Evolutionary conservation across 2,329 filamentous ascomycete genomes (phyloP).

Genomic region (Fusarium sp.): DNA sequence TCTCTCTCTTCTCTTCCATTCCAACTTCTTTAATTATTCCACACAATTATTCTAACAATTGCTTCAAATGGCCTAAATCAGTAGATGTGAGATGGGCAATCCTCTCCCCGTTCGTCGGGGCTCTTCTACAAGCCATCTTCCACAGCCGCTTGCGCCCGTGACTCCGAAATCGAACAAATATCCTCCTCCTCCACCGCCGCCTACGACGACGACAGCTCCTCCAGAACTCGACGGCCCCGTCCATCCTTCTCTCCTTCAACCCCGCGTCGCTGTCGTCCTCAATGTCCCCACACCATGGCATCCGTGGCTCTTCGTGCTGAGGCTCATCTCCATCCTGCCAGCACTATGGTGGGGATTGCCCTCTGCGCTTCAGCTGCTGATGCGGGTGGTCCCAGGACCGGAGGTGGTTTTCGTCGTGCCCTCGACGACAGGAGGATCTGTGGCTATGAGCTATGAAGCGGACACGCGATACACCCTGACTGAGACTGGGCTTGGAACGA

Average conservation of each 20-base stretch:
- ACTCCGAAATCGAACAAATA: constrained; percentile 24
- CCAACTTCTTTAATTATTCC: neutral
- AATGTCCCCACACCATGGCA: constrained; percentile 81
- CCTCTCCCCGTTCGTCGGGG: constrained; percentile 45
- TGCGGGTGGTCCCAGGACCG: constrained; percentile 66
- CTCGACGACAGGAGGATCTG: constrained; percentile 42
- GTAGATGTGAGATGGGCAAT: constrained; percentile 45
- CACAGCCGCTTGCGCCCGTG: constrained; percentile 34
- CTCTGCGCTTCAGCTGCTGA: constrained; percentile 75
- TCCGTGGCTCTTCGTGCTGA: constrained; percentile 77
- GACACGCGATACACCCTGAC: constrained; percentile 62
- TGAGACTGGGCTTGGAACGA: constrained; percentile 77
- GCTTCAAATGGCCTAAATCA: constrained; percentile 46
- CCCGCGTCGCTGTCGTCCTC: constrained; percentile 81
- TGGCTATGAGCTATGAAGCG: constrained; percentile 37
- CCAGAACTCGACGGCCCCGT: constrained; percentile 30
- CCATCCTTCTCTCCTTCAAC: constrained; percentile 70
- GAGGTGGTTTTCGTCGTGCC: constrained; percentile 47
- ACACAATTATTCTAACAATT: constrained; percentile 7
- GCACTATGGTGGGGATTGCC: constrained; percentile 79
- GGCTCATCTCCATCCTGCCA: constrained; percentile 78
- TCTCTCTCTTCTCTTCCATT: neutral
- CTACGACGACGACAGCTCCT: constrained; percentile 17
- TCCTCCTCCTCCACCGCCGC: constrained; percentile 9
- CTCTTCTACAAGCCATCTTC: constrained; percentile 45